Percentiles rank a stretch among this genome's conserved stretches.
Evolutionary conservation across 345 rosid genomes (phyloP).

Genomic region (Pugionium dolabratum): DNA sequence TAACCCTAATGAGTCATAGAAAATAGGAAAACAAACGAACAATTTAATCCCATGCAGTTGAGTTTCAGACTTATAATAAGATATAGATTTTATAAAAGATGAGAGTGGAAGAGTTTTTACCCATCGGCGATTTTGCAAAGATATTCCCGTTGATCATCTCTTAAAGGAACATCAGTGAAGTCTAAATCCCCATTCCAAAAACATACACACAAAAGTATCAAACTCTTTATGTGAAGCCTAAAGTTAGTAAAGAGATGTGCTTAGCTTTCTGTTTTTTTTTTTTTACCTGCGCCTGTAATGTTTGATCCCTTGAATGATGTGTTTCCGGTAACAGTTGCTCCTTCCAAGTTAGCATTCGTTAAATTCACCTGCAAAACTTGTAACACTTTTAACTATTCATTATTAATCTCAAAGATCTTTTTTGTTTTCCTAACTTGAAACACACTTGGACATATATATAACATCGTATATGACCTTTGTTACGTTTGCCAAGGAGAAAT

Average conservation of each 20-base stretch:
- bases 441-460: background rate
- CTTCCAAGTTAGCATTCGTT: conserved; percentile 91
- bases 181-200: conserved; percentile 46
- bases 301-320: conserved; percentile 94
- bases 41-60: background rate
- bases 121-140: conserved; percentile 90
- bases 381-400: background rate
- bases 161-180: conserved; percentile 89
- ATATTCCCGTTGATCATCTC: conserved; percentile 86
- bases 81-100: background rate
- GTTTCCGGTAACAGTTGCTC: conserved; percentile 86
- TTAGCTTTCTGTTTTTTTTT: background rate
- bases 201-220: conserved; percentile 7
- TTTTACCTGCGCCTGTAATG: conserved; percentile 81
- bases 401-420: conserved; percentile 15
- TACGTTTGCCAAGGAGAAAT: conserved; percentile 88
- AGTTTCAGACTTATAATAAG: conserved; percentile 3
- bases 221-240: background rate
- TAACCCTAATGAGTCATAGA: conserved; percentile 51
- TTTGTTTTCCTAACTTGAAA: conserved; percentile 5
- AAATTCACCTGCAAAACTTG: conserved; percentile 63
- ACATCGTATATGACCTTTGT: conserved; percentile 57
- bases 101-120: conserved; percentile 40
- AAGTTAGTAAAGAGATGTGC: conserved; percentile 8
- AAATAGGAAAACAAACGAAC: background rate